Evolutionary conservation across 495 filamentous ascomycete genomes (phyloP).

Genomic region (Penicillium dipodomyicola): DNA sequence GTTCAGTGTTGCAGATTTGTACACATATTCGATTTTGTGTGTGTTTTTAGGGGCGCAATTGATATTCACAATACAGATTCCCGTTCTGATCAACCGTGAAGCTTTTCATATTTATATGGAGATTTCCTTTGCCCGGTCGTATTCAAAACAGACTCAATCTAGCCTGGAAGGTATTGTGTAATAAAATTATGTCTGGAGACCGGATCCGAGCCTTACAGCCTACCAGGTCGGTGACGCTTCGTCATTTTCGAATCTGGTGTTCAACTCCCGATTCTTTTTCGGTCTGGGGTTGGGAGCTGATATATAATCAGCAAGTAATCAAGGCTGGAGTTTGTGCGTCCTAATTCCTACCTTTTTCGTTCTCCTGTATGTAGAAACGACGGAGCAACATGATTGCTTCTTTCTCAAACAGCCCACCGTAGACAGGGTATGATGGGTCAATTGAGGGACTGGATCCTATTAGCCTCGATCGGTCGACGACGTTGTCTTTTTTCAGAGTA

Average conservation of each 20-base stretch:
- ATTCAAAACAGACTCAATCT: not conserved
- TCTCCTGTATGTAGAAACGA: constrained; percentile 96
- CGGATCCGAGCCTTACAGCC: not conserved
- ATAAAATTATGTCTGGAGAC: not conserved
- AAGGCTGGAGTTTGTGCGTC: not conserved
- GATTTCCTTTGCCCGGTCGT: not conserved
- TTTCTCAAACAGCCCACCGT: constrained; percentile 79
- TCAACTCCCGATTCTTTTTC: constrained; percentile 52
- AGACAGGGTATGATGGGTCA: constrained; percentile 71
- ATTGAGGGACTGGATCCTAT: constrained; percentile 47
- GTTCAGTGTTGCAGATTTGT: constrained; percentile 27
- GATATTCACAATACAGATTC: constrained; percentile 28
- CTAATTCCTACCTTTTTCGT: constrained; percentile 65
- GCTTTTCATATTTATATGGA: not conserved
- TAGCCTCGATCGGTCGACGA: constrained; percentile 10
- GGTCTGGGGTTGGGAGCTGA: constrained; percentile 61
- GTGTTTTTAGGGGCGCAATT: constrained; percentile 28
- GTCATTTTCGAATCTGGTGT: constrained; percentile 37
- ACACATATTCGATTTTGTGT: constrained; percentile 32
- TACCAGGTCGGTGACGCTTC: not conserved
- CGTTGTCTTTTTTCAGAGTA: not conserved
- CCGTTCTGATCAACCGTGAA: constrained; percentile 10
- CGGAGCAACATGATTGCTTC: constrained; percentile 88
- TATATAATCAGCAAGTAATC: constrained; percentile 11
- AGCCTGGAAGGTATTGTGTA: not conserved